Conservation (phyloP, 1,284 basidiomycete genomes). For the Fomitopsis pinicola region DNA sequence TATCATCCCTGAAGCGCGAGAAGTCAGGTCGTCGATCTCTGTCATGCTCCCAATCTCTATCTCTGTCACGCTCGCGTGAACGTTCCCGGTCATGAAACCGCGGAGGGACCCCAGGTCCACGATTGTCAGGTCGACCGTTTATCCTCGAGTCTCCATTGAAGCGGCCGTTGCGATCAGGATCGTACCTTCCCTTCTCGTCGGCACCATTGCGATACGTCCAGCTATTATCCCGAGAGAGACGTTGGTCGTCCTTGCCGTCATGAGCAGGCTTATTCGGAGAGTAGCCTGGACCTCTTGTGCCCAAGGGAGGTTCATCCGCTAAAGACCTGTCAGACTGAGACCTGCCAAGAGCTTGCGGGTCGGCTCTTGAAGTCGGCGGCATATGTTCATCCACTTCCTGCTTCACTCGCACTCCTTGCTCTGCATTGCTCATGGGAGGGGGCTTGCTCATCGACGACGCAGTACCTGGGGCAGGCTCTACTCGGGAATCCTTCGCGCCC, state of each 20-base stretch:
- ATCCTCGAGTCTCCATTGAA: slow-evolving; percentile 9
- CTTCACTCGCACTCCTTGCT: background rate
- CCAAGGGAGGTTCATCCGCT: slow-evolving; percentile 12
- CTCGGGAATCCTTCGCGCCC: background rate
- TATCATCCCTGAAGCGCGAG: slow-evolving; percentile 19
- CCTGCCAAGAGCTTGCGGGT: slow-evolving; percentile 7
- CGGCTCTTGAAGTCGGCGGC: background rate
- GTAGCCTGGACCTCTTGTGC: slow-evolving; percentile 7
- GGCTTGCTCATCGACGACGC: background rate
- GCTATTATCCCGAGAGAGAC: slow-evolving; percentile 11
- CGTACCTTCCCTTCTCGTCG: slow-evolving; percentile 17
- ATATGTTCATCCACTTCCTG: background rate
- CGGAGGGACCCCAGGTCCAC: slow-evolving; percentile 12
- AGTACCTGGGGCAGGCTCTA: background rate
- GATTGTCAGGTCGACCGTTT: slow-evolving; percentile 10
- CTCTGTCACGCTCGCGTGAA: slow-evolving; percentile 21
- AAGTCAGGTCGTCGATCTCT: slow-evolving; percentile 22
- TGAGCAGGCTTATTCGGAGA: slow-evolving; percentile 13
- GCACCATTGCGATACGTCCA: slow-evolving; percentile 18
- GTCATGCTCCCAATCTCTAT: slow-evolving; percentile 18
- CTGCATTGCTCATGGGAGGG: background rate
- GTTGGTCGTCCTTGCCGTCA: slow-evolving; percentile 19
- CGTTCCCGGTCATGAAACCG: slow-evolving; percentile 19
- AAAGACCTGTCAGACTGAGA: slow-evolving; percentile 16
- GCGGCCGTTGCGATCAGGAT: slow-evolving; percentile 14